Base-by-base conservation (phyloP, 1,284 basidiomycete genomes). In the Rhodotorula sp. region DNA sequence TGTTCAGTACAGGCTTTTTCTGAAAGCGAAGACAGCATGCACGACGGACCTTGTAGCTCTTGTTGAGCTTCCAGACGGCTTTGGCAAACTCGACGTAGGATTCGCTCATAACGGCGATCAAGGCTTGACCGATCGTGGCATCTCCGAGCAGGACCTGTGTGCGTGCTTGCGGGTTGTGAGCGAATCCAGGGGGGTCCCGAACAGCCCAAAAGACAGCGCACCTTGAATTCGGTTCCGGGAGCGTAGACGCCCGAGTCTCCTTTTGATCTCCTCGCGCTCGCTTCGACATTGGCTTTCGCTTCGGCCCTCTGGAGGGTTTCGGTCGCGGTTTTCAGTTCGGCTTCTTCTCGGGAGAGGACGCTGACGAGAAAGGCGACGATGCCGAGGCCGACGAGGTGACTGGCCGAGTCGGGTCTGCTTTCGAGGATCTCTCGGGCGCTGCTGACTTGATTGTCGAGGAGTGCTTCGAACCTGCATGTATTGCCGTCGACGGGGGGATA, bases 11-110 rank as follows among this genome's bases (percentile, higher is more conserved):
- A 24, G 1, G 15, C 24, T 24, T 18, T 26, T 29, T 20, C 6
- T 7, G 46, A 56, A 59, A 22, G 6, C 18, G 59, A 2, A 4
- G 14, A 6, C 51, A n/a, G 51, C 26, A 66, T 62, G 33, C 66
- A 72, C n/a, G n/a, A 70, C 26, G 7, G 1, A 68, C 68, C 55
- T 76, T 76, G 71, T 73, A 75, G 12, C 73, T 66, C 24, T 60
- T 63, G 48, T 77, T 78, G 54, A 78, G 70, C 64, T 78, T 78
- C 65, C 60, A 78, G 24, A 77, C 48, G 15, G 73, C 75, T 54
- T 69, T 64, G 49, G 69, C 68, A 48, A 73, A 74, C 49, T 65
- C 58, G 15, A 68, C 49, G 55, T 76, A 77, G 15, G 59, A 65
- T 55, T 78, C 76, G 55, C 62, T 61, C 30, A 77, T 69, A n/a